Evolutionary conservation across 2,329 filamentous ascomycete genomes (phyloP).

Genomic region (Diaporthe sp.): DNA sequence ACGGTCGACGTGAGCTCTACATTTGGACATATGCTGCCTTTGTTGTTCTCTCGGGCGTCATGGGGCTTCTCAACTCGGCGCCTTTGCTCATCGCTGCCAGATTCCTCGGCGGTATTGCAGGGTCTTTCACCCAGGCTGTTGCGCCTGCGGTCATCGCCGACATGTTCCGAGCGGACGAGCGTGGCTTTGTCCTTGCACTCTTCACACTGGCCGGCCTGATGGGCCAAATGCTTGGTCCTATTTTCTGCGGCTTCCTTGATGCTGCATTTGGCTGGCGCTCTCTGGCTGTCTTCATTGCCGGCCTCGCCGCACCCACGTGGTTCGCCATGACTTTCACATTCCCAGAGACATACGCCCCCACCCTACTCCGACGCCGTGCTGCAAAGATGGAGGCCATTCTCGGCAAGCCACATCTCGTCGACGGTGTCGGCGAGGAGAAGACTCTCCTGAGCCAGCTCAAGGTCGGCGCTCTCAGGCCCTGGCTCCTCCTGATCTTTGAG

Average conservation of each 20-base stretch:
- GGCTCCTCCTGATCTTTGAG: slow-evolving; percentile 63
- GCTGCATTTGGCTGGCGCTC: slow-evolving; percentile 41
- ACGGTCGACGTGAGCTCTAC: slow-evolving; percentile 70
- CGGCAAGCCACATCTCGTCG: slow-evolving; percentile 41
- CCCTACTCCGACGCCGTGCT: slow-evolving; percentile 67
- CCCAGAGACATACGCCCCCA: slow-evolving; percentile 72
- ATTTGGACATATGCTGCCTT: slow-evolving; percentile 67
- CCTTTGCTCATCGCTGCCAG: slow-evolving; percentile 70
- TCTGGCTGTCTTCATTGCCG: slow-evolving; percentile 39
- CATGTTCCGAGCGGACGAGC: slow-evolving; percentile 65
- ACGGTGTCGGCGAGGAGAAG: slow-evolving; percentile 44
- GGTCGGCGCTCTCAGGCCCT: slow-evolving; percentile 50
- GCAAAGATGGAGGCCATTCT: slow-evolving; percentile 63
- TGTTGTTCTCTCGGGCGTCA: slow-evolving; percentile 72
- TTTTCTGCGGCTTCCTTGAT: slow-evolving; percentile 42
- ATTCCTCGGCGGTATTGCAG: slow-evolving; percentile 75
- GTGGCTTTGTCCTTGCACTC: slow-evolving; percentile 70
- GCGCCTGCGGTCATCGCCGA: slow-evolving; percentile 73
- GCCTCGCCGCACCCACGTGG: slow-evolving; percentile 51
- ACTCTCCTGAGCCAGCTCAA: slow-evolving; percentile 64
- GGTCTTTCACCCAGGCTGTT: slow-evolving; percentile 72
- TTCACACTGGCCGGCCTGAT: slow-evolving; percentile 61
- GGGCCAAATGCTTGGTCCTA: slow-evolving; percentile 42
- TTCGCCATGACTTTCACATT: slow-evolving; percentile 63
- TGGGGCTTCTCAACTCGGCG: slow-evolving; percentile 69